Percentiles rank a stretch among this genome's conserved stretches.
Evolutionary conservation across 169 alveolate genomes (phyloP).

Genomic region (Amoebophrya sp.): DNA sequence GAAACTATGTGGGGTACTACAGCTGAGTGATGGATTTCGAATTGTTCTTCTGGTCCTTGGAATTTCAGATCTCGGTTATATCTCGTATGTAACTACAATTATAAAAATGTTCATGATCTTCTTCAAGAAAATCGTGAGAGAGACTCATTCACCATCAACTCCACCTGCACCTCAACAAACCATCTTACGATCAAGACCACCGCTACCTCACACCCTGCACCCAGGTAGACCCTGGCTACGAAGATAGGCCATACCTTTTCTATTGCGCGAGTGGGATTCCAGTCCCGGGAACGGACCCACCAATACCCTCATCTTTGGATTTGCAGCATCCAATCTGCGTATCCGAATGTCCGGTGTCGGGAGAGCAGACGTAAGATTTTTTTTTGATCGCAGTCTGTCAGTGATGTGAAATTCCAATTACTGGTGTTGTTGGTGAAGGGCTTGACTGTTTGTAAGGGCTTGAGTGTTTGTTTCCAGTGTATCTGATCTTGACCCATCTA

Average conservation of each 20-base stretch:
- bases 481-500: too few relatives aligned
- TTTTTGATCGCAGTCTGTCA: too few relatives aligned
- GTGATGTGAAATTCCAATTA: too few relatives aligned
- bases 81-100: background rate
- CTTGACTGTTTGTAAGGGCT: too few relatives aligned
- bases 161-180: too few relatives aligned
- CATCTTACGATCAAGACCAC: too few relatives aligned
- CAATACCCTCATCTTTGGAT: background rate
- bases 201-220: background rate
- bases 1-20: background rate
- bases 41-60: too few relatives aligned
- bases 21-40: too few relatives aligned
- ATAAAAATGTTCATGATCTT: background rate
- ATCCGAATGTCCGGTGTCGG: background rate
- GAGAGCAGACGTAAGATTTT: background rate
- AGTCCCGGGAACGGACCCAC: constrained; percentile 1
- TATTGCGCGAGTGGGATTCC: background rate
- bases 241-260: background rate
- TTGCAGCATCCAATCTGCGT: background rate
- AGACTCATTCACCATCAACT: too few relatives aligned
- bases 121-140: background rate
- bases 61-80: background rate
- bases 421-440: too few relatives aligned
- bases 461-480: too few relatives aligned
- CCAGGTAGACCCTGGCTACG: constrained; percentile 11